A percentile compares a stretch with the other conserved stretches of the same genome.
phyloP scores from a whole-genome alignment of 257 asterid species.

The Nicotiana paniculata region DNA sequence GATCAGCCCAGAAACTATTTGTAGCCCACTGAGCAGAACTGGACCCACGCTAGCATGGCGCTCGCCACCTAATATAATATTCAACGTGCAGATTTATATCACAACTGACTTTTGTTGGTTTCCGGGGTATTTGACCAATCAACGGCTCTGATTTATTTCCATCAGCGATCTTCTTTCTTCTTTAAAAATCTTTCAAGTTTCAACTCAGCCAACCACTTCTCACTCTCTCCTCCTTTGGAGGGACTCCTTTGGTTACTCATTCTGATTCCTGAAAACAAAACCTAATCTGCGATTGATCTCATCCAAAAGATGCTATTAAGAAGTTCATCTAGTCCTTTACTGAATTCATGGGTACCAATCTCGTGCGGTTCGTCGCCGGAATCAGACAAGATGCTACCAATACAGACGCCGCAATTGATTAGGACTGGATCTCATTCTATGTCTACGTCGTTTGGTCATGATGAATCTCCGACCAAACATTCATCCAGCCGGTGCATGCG shows the following conservation, averaged over 20 bases:
- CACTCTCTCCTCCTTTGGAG: not conserved
- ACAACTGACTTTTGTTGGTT: not conserved
- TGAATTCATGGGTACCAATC: conserved; percentile 7
- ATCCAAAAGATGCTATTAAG: conserved; percentile 1
- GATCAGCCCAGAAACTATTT: not conserved
- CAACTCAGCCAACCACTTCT: not conserved
- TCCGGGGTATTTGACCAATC: not conserved
- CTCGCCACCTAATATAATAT: not conserved
- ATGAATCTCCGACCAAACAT: not conserved
- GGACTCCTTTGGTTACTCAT: not conserved
- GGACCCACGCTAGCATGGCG: not conserved
- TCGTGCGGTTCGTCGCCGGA: conserved; percentile 11
- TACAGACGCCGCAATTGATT: not conserved
- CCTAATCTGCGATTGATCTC: not conserved
- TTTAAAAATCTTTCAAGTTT: not conserved
- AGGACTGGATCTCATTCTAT: not conserved
- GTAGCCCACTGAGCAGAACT: not conserved
- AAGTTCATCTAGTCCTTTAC: conserved; percentile 13
- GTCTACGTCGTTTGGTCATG: not conserved
- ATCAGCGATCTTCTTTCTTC: not conserved
- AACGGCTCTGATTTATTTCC: not conserved
- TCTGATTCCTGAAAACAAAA: not conserved
- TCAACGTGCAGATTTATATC: not conserved
- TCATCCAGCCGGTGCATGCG: not conserved
- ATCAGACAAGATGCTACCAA: not conserved